Base-by-base conservation (phyloP, 306 rosid species). In the Lablab purpureus region DNA sequence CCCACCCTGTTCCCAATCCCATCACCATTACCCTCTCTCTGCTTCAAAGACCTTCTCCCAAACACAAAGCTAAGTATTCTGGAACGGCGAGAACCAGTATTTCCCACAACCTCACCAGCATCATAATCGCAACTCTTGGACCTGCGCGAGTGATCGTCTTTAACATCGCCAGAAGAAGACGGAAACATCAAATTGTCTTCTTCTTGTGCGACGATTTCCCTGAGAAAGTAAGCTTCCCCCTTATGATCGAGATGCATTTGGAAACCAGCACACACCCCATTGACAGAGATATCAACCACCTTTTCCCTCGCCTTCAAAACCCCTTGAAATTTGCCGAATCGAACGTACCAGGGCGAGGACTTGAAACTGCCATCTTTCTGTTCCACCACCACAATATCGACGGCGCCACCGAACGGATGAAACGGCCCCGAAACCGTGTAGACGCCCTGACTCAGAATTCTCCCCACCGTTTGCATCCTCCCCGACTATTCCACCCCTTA, bases 371-470 rank as follows among this genome's bases (percentile, higher is more conserved):
- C 99, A 62, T 96, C 98, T 71, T 22, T 85, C 76, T 93, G 99
- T 72, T 93, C 83, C 27, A 93, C 98, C 46, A 91, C 97, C 65
- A 96, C 92, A 25, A 96, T 91, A 74, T 96, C 99, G 14, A 96
- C 97, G 69, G 98, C 98, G 68, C 99, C 99, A 10, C 99, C 99
- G 80, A 95, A 90, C 0, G 99, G 97, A 76, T 90, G 99, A 67
- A 96, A 91, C 3, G 99, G 91, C 4, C 87, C 97, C 8, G 97
- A 89, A 18, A 91, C 97, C 0, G 89, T 86, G 89, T 88, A 90
- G 6, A 90, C 94, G 2, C 99, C 98, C 60, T 85, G 89, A 30
- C 90, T 82, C 47, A 95, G 89, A 40, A 96, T 74, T 83, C 97
- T 84, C 84, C 87, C 94, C 59, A 94, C 97, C 71, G 97, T 92